Evolutionary conservation across 2,329 filamentous ascomycete genomes (phyloP).

Genomic region (Amesomyces nigricolor): DNA sequence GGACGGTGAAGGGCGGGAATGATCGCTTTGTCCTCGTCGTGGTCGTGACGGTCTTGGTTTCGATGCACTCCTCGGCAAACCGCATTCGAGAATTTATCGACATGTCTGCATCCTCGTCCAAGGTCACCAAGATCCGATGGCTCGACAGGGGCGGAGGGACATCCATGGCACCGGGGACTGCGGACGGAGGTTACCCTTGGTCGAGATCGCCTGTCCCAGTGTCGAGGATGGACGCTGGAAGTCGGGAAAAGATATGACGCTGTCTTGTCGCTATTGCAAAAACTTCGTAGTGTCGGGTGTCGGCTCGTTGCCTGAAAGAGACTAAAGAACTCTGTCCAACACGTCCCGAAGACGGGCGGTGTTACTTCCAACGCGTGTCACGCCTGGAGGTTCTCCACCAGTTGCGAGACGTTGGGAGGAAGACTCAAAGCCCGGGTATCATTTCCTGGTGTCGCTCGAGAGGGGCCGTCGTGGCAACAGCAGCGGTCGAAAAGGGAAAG

Average conservation of each 20-base stretch:
- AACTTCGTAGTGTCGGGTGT: not conserved
- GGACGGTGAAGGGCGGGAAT: constrained; percentile 80
- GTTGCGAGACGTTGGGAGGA: constrained; percentile 8
- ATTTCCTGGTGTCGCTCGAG: constrained; percentile 10
- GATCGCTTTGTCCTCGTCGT: constrained; percentile 82
- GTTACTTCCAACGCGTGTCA: constrained; percentile 17
- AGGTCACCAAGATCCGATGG: constrained; percentile 33
- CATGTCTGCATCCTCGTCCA: constrained; percentile 30
- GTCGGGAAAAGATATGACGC: not conserved
- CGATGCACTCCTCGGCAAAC: constrained; percentile 59
- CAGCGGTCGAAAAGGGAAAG: not conserved
- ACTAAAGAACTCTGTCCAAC: constrained; percentile 13
- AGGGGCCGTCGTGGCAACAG: not conserved
- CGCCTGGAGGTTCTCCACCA: constrained; percentile 11
- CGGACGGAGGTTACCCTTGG: not conserved
- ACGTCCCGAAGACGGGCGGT: constrained; percentile 17
- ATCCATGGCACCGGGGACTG: constrained; percentile 27
- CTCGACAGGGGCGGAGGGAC: constrained; percentile 31
- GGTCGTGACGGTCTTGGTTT: constrained; percentile 74
- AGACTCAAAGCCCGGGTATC: constrained; percentile 7
- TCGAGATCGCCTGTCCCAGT: not conserved
- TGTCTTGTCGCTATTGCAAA: not conserved
- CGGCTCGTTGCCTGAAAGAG: not conserved
- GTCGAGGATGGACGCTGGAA: not conserved
- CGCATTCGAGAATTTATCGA: constrained; percentile 33